These are phyloP conservation scores for Metschnikowia kofuensis DNA, from an alignment of 805 yeast genomes.

Conservation along the genomic window DNA sequence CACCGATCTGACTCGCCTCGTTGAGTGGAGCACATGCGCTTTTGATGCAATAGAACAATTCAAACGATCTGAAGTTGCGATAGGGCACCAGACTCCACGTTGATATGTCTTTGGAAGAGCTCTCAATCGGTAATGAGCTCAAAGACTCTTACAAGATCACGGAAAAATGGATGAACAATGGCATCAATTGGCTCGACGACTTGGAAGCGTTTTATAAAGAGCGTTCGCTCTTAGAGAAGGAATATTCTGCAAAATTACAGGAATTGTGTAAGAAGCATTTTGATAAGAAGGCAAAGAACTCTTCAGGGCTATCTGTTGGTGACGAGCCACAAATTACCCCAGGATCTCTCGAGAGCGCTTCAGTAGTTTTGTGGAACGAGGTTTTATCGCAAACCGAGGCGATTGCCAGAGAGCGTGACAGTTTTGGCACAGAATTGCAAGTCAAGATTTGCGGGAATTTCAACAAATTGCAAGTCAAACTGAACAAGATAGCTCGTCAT, in stretches of 20 bases:
- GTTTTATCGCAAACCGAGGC: conserved; percentile 79
- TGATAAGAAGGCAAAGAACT: conserved; percentile 67
- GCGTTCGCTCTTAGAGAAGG: conserved; percentile 77
- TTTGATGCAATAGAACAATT: no score
- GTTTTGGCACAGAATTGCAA: conserved; percentile 59
- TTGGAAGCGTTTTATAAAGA: conserved; percentile 81
- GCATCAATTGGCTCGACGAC: conserved; percentile 73
- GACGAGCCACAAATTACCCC: conserved; percentile 90
- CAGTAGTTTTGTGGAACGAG: conserved; percentile 87
- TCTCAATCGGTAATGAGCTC: conserved; percentile 64
- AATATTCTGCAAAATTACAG: conserved; percentile 68
- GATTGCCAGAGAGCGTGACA: conserved; percentile 62
- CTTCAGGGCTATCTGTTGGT: conserved; percentile 79
- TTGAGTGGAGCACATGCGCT: no score
- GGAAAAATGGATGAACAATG: conserved; percentile 72
- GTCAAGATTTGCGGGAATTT: conserved; percentile 62
- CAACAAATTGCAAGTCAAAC: conserved; percentile 48
- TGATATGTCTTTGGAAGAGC: conserved; percentile 18
- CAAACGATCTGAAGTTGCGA: no score
- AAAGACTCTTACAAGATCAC: conserved; percentile 80
- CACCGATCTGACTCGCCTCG: no score
- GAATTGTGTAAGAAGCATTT: conserved; percentile 66
- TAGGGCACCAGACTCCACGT: no score
- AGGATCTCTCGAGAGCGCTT: conserved; percentile 87
- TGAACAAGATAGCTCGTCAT: conserved; percentile 51